These are phyloP conservation scores for Xylaria curta DNA, from an alignment of 495 filamentous ascomycete species.

Conservation along the genomic window DNA sequence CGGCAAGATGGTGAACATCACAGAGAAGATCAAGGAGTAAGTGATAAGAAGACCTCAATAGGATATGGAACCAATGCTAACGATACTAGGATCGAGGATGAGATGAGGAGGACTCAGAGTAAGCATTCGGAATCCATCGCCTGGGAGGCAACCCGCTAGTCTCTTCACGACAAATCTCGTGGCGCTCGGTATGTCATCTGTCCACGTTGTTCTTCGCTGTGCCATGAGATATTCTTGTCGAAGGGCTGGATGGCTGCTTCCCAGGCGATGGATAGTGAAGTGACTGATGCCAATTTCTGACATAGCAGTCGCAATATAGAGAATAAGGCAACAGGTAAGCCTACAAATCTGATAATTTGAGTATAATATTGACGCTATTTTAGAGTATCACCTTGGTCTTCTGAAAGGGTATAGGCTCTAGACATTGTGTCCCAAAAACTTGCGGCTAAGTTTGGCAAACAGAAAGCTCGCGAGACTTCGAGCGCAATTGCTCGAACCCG, in stretches of 20 bases:
- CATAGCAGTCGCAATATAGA: conserved; percentile 60
- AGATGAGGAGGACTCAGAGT: conserved; percentile 99
- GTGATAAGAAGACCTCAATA: conserved; percentile 33
- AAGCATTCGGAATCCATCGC: conserved; percentile 44
- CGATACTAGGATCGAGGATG: conserved; percentile 89
- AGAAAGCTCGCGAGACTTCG: conserved; percentile 96
- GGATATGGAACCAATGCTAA: conserved; percentile 14
- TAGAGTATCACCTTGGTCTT: conserved; percentile 97
- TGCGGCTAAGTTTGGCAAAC: conserved; percentile 21
- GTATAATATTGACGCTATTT: conserved; percentile 26
- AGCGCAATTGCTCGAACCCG: conserved; percentile 94
- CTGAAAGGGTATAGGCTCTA: conserved; percentile 78
- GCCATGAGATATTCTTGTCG: conserved; percentile 11
- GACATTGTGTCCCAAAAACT: not conserved
- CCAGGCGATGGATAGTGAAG: conserved; percentile 14
- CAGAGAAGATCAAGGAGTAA: conserved; percentile 99
- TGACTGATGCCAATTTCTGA: conserved; percentile 32
- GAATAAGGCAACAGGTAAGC: conserved; percentile 96
- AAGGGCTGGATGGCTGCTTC: conserved; percentile 16
- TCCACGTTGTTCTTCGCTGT: not conserved
- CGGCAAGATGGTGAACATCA: conserved; percentile 97
- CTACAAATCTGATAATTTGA: conserved; percentile 21
- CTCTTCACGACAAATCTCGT: conserved; percentile 18
- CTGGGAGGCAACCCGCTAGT: not conserved
- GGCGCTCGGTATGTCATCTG: conserved; percentile 10